Conservation (phyloP, 352 stramenopile species). For the Thalassiosira allenii region DNA sequence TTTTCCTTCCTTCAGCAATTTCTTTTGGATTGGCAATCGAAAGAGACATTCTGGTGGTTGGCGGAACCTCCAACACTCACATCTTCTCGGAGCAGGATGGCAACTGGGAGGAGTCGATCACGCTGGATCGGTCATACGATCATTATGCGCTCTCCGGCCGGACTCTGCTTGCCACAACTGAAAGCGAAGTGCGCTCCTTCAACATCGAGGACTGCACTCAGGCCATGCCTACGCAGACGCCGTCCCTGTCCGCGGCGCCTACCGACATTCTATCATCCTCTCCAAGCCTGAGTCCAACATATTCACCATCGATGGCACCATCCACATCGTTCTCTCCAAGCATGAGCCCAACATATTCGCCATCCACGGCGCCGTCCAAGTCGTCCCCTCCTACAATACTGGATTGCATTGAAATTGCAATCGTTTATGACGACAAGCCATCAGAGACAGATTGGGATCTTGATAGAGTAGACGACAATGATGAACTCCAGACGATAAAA, state of each 20-base stretch:
- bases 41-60: neutral
- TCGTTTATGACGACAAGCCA: neutral
- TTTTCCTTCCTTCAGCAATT: no score
- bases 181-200: neutral
- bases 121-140: neutral
- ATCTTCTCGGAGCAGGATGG: neutral
- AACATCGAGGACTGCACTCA: slow-evolving; percentile 1
- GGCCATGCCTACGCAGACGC: neutral
- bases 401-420: neutral
- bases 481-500: neutral
- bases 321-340: no score
- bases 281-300: no score
- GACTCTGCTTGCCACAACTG: neutral
- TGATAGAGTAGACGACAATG: neutral
- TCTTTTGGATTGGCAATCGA: no score
- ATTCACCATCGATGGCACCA: no score
- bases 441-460: neutral
- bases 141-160: neutral
- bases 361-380: no score
- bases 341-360: no score
- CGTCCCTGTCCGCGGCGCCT: neutral
- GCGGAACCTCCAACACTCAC: neutral
- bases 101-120: neutral
- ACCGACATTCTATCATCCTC: neutral
- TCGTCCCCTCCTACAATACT: no score